phyloP scores from a whole-genome alignment of 2,329 filamentous ascomycete genomes.

The Penicillium sp. region DNA sequence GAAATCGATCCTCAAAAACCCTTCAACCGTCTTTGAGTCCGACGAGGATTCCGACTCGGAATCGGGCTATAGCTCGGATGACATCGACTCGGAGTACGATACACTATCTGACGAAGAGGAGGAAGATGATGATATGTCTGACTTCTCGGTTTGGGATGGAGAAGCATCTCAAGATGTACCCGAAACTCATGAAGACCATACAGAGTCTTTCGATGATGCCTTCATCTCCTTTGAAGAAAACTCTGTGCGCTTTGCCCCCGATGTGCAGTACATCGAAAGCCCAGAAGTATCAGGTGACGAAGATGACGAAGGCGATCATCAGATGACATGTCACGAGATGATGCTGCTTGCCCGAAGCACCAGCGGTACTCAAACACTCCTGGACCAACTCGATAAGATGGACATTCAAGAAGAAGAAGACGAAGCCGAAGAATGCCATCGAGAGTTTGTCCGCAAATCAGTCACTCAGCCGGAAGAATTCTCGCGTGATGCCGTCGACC shows the following conservation, averaged over 20 bases:
- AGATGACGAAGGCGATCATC: constrained; percentile 13
- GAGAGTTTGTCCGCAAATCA: constrained; percentile 20
- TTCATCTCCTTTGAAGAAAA: constrained; percentile 39
- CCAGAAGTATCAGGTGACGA: constrained; percentile 29
- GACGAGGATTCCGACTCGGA: constrained; percentile 29
- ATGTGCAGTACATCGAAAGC: constrained; percentile 38
- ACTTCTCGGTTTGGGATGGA: constrained; percentile 33
- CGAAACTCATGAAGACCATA: constrained; percentile 32
- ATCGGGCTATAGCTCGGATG: constrained; percentile 42
- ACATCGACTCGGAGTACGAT: constrained; percentile 32
- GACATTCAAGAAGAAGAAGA: constrained; percentile 12
- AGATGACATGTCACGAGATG: constrained; percentile 45
- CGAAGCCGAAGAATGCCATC: constrained; percentile 16
- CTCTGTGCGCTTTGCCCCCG: constrained; percentile 36
- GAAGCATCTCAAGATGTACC: constrained; percentile 29
- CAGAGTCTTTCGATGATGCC: constrained; percentile 37
- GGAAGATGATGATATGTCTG: constrained; percentile 32
- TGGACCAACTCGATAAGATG: constrained; percentile 19
- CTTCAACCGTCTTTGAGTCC: constrained; percentile 28
- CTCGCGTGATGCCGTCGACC: constrained; percentile 37
- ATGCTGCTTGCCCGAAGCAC: constrained; percentile 37
- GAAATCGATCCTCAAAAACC: constrained; percentile 39
- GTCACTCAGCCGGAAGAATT: constrained; percentile 37
- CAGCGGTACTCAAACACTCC: constrained; percentile 19
- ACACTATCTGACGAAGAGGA: constrained; percentile 26